Evolutionary conservation across 2,329 filamentous ascomycete genomes (phyloP).

Genomic region (Pleurostoma richardsiae): DNA sequence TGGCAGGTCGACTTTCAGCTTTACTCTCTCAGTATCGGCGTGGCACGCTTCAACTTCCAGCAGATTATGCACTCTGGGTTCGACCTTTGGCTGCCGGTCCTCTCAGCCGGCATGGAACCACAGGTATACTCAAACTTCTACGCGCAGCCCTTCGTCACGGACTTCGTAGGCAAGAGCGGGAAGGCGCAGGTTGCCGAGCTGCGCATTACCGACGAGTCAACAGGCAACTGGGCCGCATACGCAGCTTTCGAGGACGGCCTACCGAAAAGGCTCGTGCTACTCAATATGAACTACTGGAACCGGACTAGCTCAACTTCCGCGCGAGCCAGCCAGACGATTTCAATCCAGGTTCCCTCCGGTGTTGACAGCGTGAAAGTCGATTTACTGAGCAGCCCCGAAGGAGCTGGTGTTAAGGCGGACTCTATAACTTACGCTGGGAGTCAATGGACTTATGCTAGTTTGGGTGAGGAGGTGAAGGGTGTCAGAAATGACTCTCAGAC

Average conservation of each 20-base stretch:
- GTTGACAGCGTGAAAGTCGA: slow-evolving; percentile 17
- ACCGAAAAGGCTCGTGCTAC: slow-evolving; percentile 20
- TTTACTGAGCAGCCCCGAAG: slow-evolving; percentile 23
- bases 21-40: slow-evolving; percentile 25
- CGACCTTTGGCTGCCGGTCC: slow-evolving; percentile 22
- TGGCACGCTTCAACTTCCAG: slow-evolving; percentile 28
- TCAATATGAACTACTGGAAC: slow-evolving; percentile 31
- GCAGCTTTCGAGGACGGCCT: slow-evolving; percentile 21
- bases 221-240: slow-evolving; percentile 20
- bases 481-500: slow-evolving; percentile 22
- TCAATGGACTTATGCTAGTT: slow-evolving; percentile 28
- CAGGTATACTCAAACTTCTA: slow-evolving; percentile 30
- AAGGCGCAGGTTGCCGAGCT: slow-evolving; percentile 17
- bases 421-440: slow-evolving; percentile 30
- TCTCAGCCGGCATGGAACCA: slow-evolving; percentile 18
- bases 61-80: slow-evolving; percentile 26
- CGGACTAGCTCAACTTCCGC: slow-evolving; percentile 16
- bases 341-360: slow-evolving; percentile 14
- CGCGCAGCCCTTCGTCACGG: slow-evolving; percentile 28
- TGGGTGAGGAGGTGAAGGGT: slow-evolving; percentile 23
- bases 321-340: slow-evolving; percentile 15
- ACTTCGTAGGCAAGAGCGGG: slow-evolving; percentile 25
- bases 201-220: slow-evolving; percentile 9
- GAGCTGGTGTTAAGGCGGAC: slow-evolving; percentile 23
- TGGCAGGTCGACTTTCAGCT: slow-evolving; percentile 32